Percentiles rank a stretch among this genome's conserved stretches.
phyloP scores from a whole-genome alignment of 148 eudicot genomes.

The Salicornia ramosissima region DNA sequence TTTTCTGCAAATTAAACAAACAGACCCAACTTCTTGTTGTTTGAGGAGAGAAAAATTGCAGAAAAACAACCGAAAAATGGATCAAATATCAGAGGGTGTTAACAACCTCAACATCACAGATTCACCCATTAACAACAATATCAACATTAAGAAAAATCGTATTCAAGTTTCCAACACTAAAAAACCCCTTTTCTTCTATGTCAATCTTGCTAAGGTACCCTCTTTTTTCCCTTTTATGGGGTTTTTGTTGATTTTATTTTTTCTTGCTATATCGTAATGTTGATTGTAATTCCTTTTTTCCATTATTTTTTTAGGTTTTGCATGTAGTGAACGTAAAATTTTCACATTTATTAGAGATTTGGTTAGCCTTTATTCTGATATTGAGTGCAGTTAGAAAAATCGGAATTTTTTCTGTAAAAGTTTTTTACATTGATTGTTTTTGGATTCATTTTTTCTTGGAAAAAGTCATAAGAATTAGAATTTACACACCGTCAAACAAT shows the following conservation, averaged over 20 bases:
- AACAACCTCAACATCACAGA: constrained; percentile 38
- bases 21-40: too few relatives aligned
- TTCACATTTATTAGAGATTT: not conserved
- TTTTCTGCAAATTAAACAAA: not conserved
- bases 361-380: not conserved
- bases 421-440: too few relatives aligned
- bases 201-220: constrained; percentile 57
- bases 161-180: constrained; percentile 75
- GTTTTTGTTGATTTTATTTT: not conserved
- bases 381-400: too few relatives aligned
- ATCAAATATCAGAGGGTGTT: constrained; percentile 37
- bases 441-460: too few relatives aligned
- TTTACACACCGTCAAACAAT: too few relatives aligned
- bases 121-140: constrained; percentile 27
- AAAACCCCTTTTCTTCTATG: constrained; percentile 64
- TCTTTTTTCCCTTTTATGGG: not conserved
- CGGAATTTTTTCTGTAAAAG: too few relatives aligned
- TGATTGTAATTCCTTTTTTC: too few relatives aligned
- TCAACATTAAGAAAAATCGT: constrained; percentile 38
- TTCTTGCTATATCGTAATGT: too few relatives aligned
- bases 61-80: constrained; percentile 38
- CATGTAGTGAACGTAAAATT: not conserved
- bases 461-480: too few relatives aligned
- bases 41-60: not conserved
- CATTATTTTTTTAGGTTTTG: too few relatives aligned